Base-by-base conservation (phyloP, 2,329 filamentous ascomycete species). In the Colletotrichum paranaense region DNA sequence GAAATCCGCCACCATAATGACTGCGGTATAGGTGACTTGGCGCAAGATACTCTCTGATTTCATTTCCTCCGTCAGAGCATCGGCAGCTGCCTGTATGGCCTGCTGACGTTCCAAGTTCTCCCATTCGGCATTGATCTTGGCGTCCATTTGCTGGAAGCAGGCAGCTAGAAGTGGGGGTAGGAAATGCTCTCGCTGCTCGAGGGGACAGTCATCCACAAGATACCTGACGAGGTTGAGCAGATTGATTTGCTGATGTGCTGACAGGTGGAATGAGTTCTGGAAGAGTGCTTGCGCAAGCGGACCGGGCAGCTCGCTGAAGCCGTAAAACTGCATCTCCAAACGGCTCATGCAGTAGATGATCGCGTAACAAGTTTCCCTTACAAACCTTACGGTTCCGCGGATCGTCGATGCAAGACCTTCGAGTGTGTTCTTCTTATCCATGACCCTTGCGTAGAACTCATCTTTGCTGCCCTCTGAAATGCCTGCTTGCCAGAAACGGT, bases 401-500 rank as follows among this genome's bases (percentile, higher is more conserved):
- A 99, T 95, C 0, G 95, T 95, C 1, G 96, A 98, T 6, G 95
- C 96, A 75, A 99, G 93, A 0, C 97, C 97, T 82, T 99, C 97
- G 69, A 98, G 90, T 0, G 95, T 98, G 53, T 89, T 90, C 82
- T 95, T 97, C 68, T 97, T 98, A 38, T 95, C 93, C 68, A 95
- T 91, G 2, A 99, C 96, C 53, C 94, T 91, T 38, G 95, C 94
- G 82, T 98, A 98, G 81, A 99, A 99, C 72, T 98, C 96, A 75
- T 98, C 97, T 81, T 97, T 95, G 78, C 94, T 98, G 30, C 97
- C 97, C 74, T 93, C 94, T 0, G 97, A 98, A 63, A 99, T 99
- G 11, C 97, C 97, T 7, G 95, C 95, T 86, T 99, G 97, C 97
- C 97, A 99, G 81, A 99, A 99, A 28, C 97, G 90, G 82, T 99